Conservation (phyloP, 768 basidiomycete genomes). For the Lyophyllum semitale region DNA sequence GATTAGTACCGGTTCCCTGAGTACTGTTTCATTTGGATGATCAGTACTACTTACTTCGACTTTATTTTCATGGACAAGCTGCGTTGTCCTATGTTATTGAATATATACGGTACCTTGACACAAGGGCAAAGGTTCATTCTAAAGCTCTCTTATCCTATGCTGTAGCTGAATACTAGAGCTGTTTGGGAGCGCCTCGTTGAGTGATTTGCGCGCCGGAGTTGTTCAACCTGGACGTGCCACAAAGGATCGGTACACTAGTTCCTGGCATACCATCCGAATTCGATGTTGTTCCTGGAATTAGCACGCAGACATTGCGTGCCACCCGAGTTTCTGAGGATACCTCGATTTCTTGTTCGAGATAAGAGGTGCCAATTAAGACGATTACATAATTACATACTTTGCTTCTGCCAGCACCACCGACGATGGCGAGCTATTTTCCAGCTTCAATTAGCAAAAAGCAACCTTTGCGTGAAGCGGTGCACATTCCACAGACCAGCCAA, state of each 20-base stretch:
- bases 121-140: not conserved
- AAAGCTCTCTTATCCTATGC: not conserved
- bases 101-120: constrained; percentile 4
- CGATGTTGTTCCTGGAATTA: not conserved
- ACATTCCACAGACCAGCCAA: constrained; percentile 60
- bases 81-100: constrained; percentile 1
- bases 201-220: not conserved
- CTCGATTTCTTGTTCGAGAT: constrained; percentile 8
- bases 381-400: not conserved
- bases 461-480: constrained; percentile 57
- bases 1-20: not conserved
- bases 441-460: constrained; percentile 52
- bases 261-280: not conserved
- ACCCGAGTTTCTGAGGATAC: not conserved
- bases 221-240: constrained; percentile 1
- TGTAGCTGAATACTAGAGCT: not conserved
- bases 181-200: not conserved
- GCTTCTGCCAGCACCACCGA: too few species aligned
- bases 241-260: constrained; percentile 4
- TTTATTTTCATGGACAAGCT: constrained; percentile 7
- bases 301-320: not conserved
- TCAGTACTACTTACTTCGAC: not conserved
- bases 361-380: too few species aligned
- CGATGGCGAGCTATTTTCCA: constrained; percentile 1
- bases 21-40: not conserved